These are phyloP conservation scores for Populus hybrid DNA, from an alignment of 441 rosid genomes.

Conservation along the genomic window DNA sequence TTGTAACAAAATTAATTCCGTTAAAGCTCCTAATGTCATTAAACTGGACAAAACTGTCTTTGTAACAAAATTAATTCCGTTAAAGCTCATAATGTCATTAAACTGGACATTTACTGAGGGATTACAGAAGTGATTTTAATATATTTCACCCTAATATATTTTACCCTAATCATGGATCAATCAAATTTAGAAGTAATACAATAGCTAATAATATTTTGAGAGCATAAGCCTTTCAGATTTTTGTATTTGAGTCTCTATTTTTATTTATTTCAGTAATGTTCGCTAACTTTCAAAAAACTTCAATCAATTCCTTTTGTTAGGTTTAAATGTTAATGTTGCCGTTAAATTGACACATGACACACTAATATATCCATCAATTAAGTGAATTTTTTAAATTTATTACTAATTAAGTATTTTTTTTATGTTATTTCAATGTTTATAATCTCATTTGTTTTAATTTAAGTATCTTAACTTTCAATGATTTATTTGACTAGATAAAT, in stretches of 20 bases:
- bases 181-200: background rate
- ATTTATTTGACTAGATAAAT: too few species aligned
- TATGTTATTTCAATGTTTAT: background rate
- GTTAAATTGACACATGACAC: background rate
- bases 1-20: too few species aligned
- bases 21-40: too few species aligned
- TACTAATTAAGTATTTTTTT: background rate
- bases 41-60: background rate
- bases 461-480: background rate
- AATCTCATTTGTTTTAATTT: too few species aligned
- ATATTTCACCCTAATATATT: background rate
- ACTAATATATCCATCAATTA: too few species aligned
- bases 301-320: background rate
- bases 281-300: background rate
- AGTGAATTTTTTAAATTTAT: background rate
- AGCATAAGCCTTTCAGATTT: background rate
- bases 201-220: background rate
- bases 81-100: too few species aligned
- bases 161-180: background rate
- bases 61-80: too few species aligned
- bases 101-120: too few species aligned
- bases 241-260: background rate
- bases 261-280: background rate
- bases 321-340: background rate
- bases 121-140: too few species aligned